Evolutionary conservation across 768 basidiomycete genomes (phyloP), one percentile per base, ranked within the genome.

Genomic region (Tylopilus rubrobrunneus): DNA sequence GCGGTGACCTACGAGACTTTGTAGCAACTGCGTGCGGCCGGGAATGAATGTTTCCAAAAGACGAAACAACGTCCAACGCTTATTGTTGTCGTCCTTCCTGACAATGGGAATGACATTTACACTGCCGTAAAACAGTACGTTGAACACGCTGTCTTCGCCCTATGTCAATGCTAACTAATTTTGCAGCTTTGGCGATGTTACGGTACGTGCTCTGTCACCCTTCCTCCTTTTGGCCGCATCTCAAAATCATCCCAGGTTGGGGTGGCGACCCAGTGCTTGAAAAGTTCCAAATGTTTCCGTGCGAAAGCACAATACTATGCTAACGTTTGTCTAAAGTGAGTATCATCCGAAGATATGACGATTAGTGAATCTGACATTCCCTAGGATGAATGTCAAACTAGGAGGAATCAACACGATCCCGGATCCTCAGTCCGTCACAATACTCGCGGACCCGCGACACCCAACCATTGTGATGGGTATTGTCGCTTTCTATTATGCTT

Each of bases 391-490:
- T 56, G 89, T 89, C 19, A 92, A 92, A 66, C 75, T 92, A 0
- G 90, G 89, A 14, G 90, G 90, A 1, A 86, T 91, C 65, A 92
- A 92, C 64, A 80, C 82, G 2, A 76, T 92, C 29, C 89, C 89
- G 0, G 86, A 89, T 48, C 78, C 86, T 0, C 73, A 77, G 12
- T 85, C 85, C 0, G 85, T 87, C 2, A 74, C 79, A 0, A 77
- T 81, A 8, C 72, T 92, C 10, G 81, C 83, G 0, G 89, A 92
- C 62, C 80, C 84, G 1, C 75, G 79, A 28, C 81, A 84, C 60
- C 90, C 89, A 2, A 89, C 89, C 1, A 81, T 92, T 7, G 81
- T 92, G 48, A 85, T 92, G 79, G 90, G 89, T 78, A 71, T 51
- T n/a, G 51, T 46, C 55, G 3, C 34, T 51, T 58, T 43, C 28